Percentiles rank a stretch among this genome's conserved stretches.
These are phyloP conservation scores for Sclerotinia sclerotiorum DNA, from an alignment of 2,329 filamentous ascomycete genomes.

Conservation along the genomic window DNA sequence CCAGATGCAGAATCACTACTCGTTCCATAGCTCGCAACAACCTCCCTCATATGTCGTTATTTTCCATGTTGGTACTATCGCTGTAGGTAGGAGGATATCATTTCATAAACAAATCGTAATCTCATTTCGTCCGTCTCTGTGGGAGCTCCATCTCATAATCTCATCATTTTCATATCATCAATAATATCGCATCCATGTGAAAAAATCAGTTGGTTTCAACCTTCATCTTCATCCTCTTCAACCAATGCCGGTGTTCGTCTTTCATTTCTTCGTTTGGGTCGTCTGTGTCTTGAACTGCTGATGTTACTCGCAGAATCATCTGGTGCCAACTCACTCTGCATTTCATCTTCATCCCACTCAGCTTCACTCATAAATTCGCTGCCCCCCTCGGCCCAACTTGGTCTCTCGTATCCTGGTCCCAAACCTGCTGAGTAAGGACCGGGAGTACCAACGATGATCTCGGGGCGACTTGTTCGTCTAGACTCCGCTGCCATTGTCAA, in stretches of 20 bases:
- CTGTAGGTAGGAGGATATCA: conserved; percentile 20
- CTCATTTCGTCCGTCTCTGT: conserved; percentile 16
- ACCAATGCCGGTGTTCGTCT: conserved; percentile 71
- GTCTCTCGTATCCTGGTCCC: conserved; percentile 40
- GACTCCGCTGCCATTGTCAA: conserved; percentile 47
- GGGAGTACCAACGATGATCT: conserved; percentile 46
- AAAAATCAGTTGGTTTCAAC: conserved; percentile 24
- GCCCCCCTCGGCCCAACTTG: conserved; percentile 34
- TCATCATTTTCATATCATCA: conserved; percentile 13
- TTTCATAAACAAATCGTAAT: conserved; percentile 28
- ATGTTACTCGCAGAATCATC: conserved; percentile 83
- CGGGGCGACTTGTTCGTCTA: conserved; percentile 33
- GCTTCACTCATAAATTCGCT: conserved; percentile 50
- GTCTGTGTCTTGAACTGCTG: conserved; percentile 65
- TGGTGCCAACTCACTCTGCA: conserved; percentile 63
- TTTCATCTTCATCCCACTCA: conserved; percentile 48
- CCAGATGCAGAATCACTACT: not conserved
- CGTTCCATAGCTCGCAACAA: conserved; percentile 6
- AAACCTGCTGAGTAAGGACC: conserved; percentile 40
- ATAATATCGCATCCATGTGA: conserved; percentile 1
- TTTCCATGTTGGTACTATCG: conserved; percentile 9
- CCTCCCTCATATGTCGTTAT: conserved; percentile 8
- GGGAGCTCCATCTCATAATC: not conserved
- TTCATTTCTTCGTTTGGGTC: conserved; percentile 67
- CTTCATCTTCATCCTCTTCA: conserved; percentile 65